Evolutionary conservation across 148 eudicot genomes (phyloP).

Genomic region (Vaccinium myrtillus): DNA sequence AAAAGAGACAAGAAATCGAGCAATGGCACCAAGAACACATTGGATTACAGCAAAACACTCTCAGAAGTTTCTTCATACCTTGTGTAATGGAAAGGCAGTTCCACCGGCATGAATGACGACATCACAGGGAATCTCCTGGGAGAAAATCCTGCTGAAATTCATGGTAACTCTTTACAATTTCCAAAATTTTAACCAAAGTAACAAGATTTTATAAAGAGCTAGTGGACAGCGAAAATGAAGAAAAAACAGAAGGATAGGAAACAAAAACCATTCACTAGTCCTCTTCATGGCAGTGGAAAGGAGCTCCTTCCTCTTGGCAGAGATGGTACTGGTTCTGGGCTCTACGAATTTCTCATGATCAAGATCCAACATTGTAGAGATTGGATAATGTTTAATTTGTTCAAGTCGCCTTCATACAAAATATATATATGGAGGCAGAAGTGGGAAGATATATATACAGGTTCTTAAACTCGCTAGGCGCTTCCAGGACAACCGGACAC

Average conservation of each 20-base stretch:
- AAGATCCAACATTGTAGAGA: slow-evolving; percentile 48
- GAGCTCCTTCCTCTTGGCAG: slow-evolving; percentile 56
- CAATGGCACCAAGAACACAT: not conserved
- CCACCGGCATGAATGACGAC: slow-evolving; percentile 63
- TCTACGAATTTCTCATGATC: slow-evolving; percentile 34
- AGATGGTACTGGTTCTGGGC: slow-evolving; percentile 33
- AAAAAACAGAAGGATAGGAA: slow-evolving; percentile 22
- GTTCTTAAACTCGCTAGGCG: no score
- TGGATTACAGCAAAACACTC: not conserved
- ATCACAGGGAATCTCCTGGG: slow-evolving; percentile 91
- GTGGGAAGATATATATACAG: not conserved
- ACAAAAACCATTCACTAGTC: slow-evolving; percentile 75
- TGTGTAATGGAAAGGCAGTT: slow-evolving; percentile 86
- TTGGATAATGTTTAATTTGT: slow-evolving; percentile 18
- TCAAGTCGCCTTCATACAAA: slow-evolving; percentile 9
- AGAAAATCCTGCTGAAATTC: slow-evolving; percentile 64
- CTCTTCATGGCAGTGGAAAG: slow-evolving; percentile 85
- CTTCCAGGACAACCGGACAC: no score
- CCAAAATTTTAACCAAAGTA: not conserved
- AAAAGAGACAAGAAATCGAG: not conserved
- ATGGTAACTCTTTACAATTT: not conserved
- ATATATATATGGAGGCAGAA: slow-evolving; percentile 1
- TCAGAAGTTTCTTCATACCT: slow-evolving; percentile 35
- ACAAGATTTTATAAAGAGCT: not conserved
- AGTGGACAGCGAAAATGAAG: not conserved